phyloP scores from a whole-genome alignment of 768 basidiomycete genomes.

The Glaciozyma martinii region DNA sequence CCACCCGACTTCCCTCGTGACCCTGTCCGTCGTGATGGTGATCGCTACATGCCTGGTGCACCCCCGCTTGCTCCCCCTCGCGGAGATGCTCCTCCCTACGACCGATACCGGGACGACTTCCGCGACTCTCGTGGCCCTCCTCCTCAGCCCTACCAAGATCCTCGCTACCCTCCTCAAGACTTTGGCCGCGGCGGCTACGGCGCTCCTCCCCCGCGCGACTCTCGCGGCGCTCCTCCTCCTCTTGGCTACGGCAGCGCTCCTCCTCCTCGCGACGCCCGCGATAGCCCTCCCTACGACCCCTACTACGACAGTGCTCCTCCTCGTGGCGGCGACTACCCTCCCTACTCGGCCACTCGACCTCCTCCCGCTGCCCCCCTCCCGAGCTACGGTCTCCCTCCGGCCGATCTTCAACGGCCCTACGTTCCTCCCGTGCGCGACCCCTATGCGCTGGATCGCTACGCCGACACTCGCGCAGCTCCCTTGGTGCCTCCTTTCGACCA shows the following conservation, averaged over 20 bases:
- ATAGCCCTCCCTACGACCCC: conserved; percentile 23
- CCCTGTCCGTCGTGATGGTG: no score
- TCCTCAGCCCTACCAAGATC: not conserved
- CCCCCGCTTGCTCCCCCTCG: not conserved
- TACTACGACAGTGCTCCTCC: conserved; percentile 22
- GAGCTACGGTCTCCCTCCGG: conserved; percentile 10
- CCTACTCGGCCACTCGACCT: conserved; percentile 3
- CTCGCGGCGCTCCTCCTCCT: conserved; percentile 7
- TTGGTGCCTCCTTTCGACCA: conserved; percentile 7
- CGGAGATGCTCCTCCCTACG: not conserved
- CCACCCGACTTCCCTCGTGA: no score
- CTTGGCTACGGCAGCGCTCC: conserved; percentile 6
- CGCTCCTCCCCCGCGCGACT: not conserved
- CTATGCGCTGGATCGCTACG: not conserved
- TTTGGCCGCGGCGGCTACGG: conserved; percentile 1
- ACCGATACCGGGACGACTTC: not conserved
- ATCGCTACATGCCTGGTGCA: not conserved
- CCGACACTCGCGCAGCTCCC: not conserved
- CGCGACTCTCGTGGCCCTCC: not conserved
- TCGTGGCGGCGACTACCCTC: conserved; percentile 10
- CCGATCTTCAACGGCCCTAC: not conserved
- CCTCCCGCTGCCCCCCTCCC: not conserved
- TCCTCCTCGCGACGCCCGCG: conserved; percentile 1
- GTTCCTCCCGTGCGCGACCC: conserved; percentile 1
- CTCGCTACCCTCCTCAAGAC: conserved; percentile 10